phyloP scores from a whole-genome alignment of 2,329 filamentous ascomycete species.

The Venturia effusa region DNA sequence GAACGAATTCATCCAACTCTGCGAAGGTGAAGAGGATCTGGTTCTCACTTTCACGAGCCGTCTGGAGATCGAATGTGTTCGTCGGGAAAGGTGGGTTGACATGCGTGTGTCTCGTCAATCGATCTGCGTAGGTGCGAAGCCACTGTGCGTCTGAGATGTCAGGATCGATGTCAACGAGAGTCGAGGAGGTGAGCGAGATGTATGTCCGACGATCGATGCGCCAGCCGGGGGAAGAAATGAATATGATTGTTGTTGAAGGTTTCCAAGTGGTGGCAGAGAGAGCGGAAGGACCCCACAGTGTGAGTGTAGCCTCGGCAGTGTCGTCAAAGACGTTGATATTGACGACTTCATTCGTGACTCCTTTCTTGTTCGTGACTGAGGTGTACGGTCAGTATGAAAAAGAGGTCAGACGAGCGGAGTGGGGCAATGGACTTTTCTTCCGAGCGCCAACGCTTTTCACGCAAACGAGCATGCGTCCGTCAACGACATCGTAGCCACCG shows the following conservation, averaged over 20 bases:
- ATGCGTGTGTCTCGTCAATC: conserved; percentile 38
- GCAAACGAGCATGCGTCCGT: conserved; percentile 44
- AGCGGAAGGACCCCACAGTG: conserved; percentile 43
- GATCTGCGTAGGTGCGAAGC: conserved; percentile 39
- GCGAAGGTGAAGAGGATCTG: conserved; percentile 32
- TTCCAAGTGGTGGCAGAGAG: conserved; percentile 34
- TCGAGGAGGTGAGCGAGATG: conserved; percentile 31
- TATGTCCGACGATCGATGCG: conserved; percentile 26
- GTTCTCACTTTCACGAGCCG: conserved; percentile 18
- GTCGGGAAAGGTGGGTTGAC: conserved; percentile 39
- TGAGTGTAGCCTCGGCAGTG: conserved; percentile 42
- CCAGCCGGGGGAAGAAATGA: conserved; percentile 37
- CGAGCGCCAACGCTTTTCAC: conserved; percentile 46
- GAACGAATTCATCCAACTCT: conserved; percentile 32
- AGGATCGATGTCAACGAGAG: conserved; percentile 46
- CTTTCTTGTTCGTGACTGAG: conserved; percentile 38
- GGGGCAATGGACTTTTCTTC: conserved; percentile 32
- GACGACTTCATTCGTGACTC: conserved; percentile 33
- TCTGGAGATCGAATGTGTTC: conserved; percentile 17
- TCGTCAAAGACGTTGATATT: conserved; percentile 48
- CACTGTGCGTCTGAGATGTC: conserved; percentile 41
- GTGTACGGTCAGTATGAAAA: neutral
- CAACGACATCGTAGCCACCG: conserved; percentile 42
- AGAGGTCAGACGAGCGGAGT: neutral
- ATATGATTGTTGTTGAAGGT: conserved; percentile 38